These are phyloP conservation scores for Ogataea pini DNA, from an alignment of 805 yeast species.

Conservation along the genomic window DNA sequence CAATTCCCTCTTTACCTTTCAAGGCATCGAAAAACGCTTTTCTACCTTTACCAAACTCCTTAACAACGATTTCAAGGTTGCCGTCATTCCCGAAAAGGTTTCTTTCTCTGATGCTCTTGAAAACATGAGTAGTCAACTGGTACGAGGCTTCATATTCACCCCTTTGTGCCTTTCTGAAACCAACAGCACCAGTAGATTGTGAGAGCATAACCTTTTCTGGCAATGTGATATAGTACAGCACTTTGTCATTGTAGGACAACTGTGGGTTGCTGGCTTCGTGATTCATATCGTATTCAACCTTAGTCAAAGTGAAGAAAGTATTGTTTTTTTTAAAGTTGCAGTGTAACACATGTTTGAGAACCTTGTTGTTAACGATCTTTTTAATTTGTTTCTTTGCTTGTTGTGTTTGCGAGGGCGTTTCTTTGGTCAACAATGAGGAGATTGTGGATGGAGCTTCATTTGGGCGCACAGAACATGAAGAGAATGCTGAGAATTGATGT, in stretches of 20 bases:
- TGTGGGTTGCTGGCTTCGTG: slow-evolving; percentile 56
- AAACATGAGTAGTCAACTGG: slow-evolving; percentile 76
- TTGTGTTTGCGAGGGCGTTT: slow-evolving; percentile 13
- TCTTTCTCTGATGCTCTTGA: slow-evolving; percentile 67
- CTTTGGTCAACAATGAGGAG: slow-evolving; percentile 29
- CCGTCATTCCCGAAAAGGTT: slow-evolving; percentile 35
- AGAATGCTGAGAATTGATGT: slow-evolving; percentile 3
- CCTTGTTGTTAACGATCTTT: slow-evolving; percentile 25
- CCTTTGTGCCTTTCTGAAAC: slow-evolving; percentile 86
- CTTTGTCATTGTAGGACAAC: slow-evolving; percentile 64
- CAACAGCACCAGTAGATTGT: slow-evolving; percentile 80
- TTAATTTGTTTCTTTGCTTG: slow-evolving; percentile 7
- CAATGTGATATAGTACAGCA: slow-evolving; percentile 72
- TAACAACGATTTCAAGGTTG: slow-evolving; percentile 73
- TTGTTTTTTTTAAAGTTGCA: slow-evolving; percentile 81
- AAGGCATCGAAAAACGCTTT: slow-evolving; percentile 82
- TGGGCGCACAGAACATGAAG: background rate
- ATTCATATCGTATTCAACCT: slow-evolving; percentile 65
- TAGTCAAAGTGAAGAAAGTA: slow-evolving; percentile 74
- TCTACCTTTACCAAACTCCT: slow-evolving; percentile 87
- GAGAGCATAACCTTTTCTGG: slow-evolving; percentile 74
- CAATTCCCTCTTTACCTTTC: slow-evolving; percentile 83
- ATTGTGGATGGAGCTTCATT: slow-evolving; percentile 23
- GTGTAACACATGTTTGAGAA: slow-evolving; percentile 70
- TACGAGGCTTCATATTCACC: slow-evolving; percentile 92